These are phyloP conservation scores for Kokia cookei DNA, from an alignment of 441 rosid species.

Conservation along the genomic window DNA sequence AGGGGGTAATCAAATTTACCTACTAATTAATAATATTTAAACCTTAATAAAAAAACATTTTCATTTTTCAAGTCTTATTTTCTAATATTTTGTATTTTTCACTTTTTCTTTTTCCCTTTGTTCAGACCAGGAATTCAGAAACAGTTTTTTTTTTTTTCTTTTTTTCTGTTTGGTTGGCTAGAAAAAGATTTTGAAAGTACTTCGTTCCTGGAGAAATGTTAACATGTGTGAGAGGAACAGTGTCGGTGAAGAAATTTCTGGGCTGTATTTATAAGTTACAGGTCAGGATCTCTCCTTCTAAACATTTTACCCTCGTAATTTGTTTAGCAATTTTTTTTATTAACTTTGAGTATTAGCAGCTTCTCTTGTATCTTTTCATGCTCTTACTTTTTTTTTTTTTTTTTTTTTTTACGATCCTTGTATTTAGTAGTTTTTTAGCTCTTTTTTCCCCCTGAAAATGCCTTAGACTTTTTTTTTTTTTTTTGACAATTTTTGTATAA, in stretches of 20 bases:
- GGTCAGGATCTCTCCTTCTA: constrained; percentile 32
- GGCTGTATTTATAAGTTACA: constrained; percentile 13
- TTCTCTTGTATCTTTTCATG: neutral
- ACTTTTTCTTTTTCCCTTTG: neutral
- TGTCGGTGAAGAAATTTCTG: constrained; percentile 2
- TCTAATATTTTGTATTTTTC: neutral
- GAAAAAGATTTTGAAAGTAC: constrained; percentile 15
- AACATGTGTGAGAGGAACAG: neutral
- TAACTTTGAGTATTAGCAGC: neutral
- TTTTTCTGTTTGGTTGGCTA: neutral
- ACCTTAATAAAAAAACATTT: neutral
- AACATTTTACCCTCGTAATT: constrained; percentile 1
- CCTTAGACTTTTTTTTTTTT: no score
- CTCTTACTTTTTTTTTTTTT: neutral
- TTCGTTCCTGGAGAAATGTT: neutral
- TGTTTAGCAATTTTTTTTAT: neutral
- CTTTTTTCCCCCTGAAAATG: no score
- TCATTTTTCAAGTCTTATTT: neutral
- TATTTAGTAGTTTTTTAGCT: neutral
- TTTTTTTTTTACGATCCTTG: neutral
- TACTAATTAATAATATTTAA: constrained; percentile 12
- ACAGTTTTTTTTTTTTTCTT: constrained; percentile 21
- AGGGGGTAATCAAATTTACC: constrained; percentile 38
- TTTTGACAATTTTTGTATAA: neutral
- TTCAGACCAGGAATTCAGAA: constrained; percentile 21